Percentiles rank a stretch among this genome's conserved stretches.
These are phyloP conservation scores for Thyridium curvatum DNA, from an alignment of 2,329 filamentous ascomycete species.

Conservation along the genomic window DNA sequence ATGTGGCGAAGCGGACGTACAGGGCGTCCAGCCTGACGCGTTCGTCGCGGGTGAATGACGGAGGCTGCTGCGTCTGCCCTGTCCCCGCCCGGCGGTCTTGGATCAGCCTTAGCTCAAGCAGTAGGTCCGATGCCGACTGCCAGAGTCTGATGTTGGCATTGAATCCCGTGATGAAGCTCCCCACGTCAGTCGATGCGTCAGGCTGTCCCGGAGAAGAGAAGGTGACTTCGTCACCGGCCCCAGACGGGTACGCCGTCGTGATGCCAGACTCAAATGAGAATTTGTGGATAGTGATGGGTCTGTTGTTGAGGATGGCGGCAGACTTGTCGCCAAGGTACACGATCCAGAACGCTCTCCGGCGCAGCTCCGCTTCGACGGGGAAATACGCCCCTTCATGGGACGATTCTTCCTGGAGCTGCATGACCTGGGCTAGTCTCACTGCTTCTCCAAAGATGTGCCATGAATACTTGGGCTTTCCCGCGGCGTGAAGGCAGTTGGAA, in stretches of 20 bases:
- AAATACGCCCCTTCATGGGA: slow-evolving; percentile 23
- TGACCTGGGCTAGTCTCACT: slow-evolving; percentile 31
- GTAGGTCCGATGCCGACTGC: slow-evolving; percentile 30
- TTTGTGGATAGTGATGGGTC: slow-evolving; percentile 35
- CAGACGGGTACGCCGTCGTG: slow-evolving; percentile 19
- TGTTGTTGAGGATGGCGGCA: slow-evolving; percentile 29
- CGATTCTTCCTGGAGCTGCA: slow-evolving; percentile 33
- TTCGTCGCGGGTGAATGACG: slow-evolving; percentile 15
- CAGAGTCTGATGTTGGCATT: slow-evolving; percentile 31
- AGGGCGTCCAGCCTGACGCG: slow-evolving; percentile 24
- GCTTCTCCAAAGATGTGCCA: slow-evolving; percentile 40
- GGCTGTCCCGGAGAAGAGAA: too few relatives aligned
- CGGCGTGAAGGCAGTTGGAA: slow-evolving; percentile 36
- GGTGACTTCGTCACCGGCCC: too few relatives aligned
- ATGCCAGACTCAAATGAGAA: slow-evolving; percentile 33
- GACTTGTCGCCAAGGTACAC: slow-evolving; percentile 34
- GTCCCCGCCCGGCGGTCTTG: too few relatives aligned
- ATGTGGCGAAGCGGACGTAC: slow-evolving; percentile 32
- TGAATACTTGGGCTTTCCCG: slow-evolving; percentile 33
- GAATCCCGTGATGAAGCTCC: neutral
- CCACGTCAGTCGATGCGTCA: too few relatives aligned
- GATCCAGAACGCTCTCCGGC: slow-evolving; percentile 29
- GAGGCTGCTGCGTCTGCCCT: slow-evolving; percentile 1
- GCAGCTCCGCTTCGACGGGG: slow-evolving; percentile 29
- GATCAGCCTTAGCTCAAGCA: slow-evolving; percentile 23